Base-by-base conservation (phyloP, 345 rosid genomes). In the Excoecaria agallocha region DNA sequence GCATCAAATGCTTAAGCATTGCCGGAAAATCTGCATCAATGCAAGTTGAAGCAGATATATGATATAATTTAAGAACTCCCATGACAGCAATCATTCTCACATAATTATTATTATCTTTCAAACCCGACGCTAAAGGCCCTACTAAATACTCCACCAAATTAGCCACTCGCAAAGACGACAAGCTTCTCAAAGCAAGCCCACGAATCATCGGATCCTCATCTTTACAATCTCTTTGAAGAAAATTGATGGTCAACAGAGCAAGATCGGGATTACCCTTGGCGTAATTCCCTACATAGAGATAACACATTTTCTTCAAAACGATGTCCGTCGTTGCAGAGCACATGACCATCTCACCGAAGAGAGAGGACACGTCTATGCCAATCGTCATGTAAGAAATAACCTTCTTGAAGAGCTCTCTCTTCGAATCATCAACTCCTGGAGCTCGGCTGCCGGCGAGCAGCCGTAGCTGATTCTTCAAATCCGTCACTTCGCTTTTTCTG, bases 281-380 rank as follows among this genome's bases (percentile, higher is more conserved):
- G 70, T 95, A 95, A 85, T 95, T 95, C 38, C 98, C 98, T 56
- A 95, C 99, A 73, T 95, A 95, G 35, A 95, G 88, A 76, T 93
- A 95, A 73, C 98, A 95, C 98, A 95, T 95, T 77, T 95, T 95
- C 93, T 95, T 95, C 84, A 95, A 76, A 52, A 95, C 99, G 71
- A 95, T 93, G 79, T 95, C 98, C n/a, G 98, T 88, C 39, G 99
- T 93, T 6, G 96, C 98, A 0, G 97, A 95, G 82, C 99, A 95
- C 99, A 95, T 95, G 54, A 95, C 98, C 98, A 95, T 95, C 87
- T 95, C 99, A 10, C 99, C 96, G 37, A 95, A 95, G 17, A 95
- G 85, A 15, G 98, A 83, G 5, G 99, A 88, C 77, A 95, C 99
- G 38, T 95, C 99, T 55, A 95, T 88, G 61, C 99, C 97, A 16